These are phyloP conservation scores for Voacanga thouarsii DNA, from an alignment of 257 asterid genomes.

Conservation along the genomic window DNA sequence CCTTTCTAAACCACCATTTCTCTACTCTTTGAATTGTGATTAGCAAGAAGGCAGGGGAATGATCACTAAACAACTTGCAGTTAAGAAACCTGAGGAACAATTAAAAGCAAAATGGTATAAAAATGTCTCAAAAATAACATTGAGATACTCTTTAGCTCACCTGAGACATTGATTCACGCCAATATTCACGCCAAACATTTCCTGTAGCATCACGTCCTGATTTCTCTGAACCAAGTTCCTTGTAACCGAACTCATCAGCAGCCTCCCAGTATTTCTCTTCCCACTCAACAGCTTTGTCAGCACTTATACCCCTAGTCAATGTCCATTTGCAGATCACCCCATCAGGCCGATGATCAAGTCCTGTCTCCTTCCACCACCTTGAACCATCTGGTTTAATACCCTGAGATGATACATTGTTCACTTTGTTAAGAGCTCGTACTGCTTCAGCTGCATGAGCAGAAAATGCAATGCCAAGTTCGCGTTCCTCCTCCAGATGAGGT, in stretches of 20 bases:
- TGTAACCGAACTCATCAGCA: slow-evolving; percentile 81
- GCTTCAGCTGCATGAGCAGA: slow-evolving; percentile 82
- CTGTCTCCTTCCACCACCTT: slow-evolving; percentile 96
- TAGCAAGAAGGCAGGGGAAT: background rate
- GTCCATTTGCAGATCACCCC: slow-evolving; percentile 95
- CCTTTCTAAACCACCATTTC: background rate
- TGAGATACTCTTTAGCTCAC: slow-evolving; percentile 32
- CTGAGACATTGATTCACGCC: slow-evolving; percentile 91
- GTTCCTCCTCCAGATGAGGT: slow-evolving; percentile 60
- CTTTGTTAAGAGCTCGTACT: slow-evolving; percentile 54
- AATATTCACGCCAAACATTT: slow-evolving; percentile 87
- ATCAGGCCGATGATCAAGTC: slow-evolving; percentile 69
- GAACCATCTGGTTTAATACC: slow-evolving; percentile 73
- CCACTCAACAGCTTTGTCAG: slow-evolving; percentile 77
- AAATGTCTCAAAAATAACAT: background rate
- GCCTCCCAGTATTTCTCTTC: slow-evolving; percentile 99
- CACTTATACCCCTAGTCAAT: slow-evolving; percentile 66
- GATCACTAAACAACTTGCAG: background rate
- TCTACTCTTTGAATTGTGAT: background rate
- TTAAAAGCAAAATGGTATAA: background rate
- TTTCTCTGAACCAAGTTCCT: slow-evolving; percentile 98
- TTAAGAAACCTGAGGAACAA: background rate
- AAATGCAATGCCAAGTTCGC: slow-evolving; percentile 58
- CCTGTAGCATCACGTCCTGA: slow-evolving; percentile 93
- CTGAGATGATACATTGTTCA: slow-evolving; percentile 26